Base-by-base conservation (phyloP, 352 stramenopile genomes). In the Phytophthora pistaciae region DNA sequence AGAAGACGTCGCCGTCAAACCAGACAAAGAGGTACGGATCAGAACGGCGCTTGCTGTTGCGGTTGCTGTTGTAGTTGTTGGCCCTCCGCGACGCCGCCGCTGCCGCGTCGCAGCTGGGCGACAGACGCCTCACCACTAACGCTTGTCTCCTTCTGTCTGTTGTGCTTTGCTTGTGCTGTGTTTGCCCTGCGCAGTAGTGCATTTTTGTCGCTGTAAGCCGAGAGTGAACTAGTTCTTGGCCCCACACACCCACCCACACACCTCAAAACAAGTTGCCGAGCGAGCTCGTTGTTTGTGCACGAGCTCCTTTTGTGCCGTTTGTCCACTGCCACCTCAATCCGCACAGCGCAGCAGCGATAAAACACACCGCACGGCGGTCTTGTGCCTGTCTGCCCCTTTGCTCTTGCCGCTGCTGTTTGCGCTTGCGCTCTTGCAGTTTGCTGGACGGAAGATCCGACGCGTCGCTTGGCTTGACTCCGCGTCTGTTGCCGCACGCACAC, bases 221-320 rank as follows among this genome's bases (percentile, higher is more conserved):
- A 57, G 59, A 76, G 56, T 46, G 42, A 71, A 62, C 49, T 68
- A 72, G 56, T 72, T 74, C 49, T n/a, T 68, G 58, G 62, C 58
- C 44, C 69, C 44, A 46, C 49, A 10, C 48, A 67, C 44, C 25
- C 48, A 65, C 44, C 14, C 38, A 46, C 38, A 23, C 44, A 21
- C 44, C 18, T 50, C 44, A 79, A 72, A 82, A 79, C 70, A 81
- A 81, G 70, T 78, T 78, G 63, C 56, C 50, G 61, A 75, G 66
- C 74, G 59, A 78, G 72, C 13, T 53, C 44, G 56, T 80, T 77
- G 60, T 80, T 77, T 77, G 68, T 77, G 68, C 59, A 60, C 68
- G 50, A 77, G 64, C 72, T 80, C 72, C 18, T 72, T 70, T 78
- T 70, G 60, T 65, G 68, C 64, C 53, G 31, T 77, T 78, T 77